phyloP scores from a whole-genome alignment of 805 yeast genomes.

The Wickerhamiella parazyma region DNA sequence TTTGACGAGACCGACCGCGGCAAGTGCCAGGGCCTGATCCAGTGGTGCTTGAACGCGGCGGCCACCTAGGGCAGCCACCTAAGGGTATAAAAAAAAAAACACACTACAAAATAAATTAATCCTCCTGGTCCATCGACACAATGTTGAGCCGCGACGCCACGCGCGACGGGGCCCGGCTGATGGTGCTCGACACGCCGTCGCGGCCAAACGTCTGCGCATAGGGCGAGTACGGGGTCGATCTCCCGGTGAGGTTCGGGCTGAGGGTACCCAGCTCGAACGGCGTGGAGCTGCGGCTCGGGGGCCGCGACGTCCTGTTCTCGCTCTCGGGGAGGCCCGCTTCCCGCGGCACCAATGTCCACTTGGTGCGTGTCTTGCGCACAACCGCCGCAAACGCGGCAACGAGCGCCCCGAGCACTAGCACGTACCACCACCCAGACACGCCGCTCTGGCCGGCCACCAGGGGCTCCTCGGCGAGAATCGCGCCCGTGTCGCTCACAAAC shows the following conservation, averaged over 20 bases:
- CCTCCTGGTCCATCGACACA: conserved; percentile 2
- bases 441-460: background rate
- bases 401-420: background rate
- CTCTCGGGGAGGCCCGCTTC: conserved; percentile 2
- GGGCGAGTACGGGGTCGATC: background rate
- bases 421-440: background rate
- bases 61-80: background rate
- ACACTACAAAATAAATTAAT: conserved; percentile 1
- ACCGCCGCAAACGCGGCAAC: background rate
- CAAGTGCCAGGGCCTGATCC: conserved; percentile 18
- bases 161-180: background rate
- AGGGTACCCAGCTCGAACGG: background rate
- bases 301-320: conserved; percentile 1
- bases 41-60: conserved; percentile 22
- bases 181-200: background rate
- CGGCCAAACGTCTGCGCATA: background rate
- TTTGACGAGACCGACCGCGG: conserved; percentile 25
- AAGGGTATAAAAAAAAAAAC: too few species aligned
- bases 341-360: background rate
- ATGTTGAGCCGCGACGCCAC: conserved; percentile 5
- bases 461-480: conserved; percentile 3
- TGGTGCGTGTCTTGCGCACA: background rate
- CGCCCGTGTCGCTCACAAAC: conserved; percentile 1
- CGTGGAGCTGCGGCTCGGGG: conserved; percentile 1
- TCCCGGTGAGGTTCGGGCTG: background rate